Base-by-base conservation (phyloP, 768 basidiomycete species). In the Russula griseocarnosa region DNA sequence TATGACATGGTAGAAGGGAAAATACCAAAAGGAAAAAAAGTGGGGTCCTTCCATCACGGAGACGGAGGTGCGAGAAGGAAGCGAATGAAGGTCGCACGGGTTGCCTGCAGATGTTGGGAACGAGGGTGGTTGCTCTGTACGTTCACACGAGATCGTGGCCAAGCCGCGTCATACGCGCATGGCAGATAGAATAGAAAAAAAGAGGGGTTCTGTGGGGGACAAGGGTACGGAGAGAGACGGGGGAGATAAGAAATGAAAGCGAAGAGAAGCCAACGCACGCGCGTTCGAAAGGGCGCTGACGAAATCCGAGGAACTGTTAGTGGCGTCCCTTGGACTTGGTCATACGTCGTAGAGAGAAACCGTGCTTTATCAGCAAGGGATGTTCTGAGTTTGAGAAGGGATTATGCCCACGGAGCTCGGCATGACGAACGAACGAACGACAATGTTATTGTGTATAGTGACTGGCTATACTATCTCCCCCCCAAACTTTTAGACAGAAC, bases 241-340 rank as follows among this genome's bases (percentile, higher is more conserved):
- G 38, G 14, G 28, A 60, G 52, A 64, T 64, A 60, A 60, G 58
- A 60, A 26, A 54, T 49, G 58, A 52, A 59, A n/a, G 46, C 55
- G 55, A 60, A 64, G 46, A 36, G 63, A 65, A 65, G 54, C 6
- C 30, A 6, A 47, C 20, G 44, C 4, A 3, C 38, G 26, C 13
- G 40, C 24, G 34, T 11, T 52, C 51, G 34, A 36, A 52, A 55
- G 24, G 44, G 32, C 24, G 47, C 54, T 32, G 38, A 46, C 46
- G 18, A 28, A 51, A 60, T 55, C 34, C 52, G 58, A 60, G 46
- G 63, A 47, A 32, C 26, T 28, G 18, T 47, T 40, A 50, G 49
- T 32, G 22, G 24, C 14, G 22, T 16, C 51, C 38, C 47, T 34
- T 18, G 62, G 55, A 36, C 24, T 26, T 26, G 22, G 26, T 18